Conservation (phyloP, 345 rosid genomes). For the Iberis pinnata region DNA sequence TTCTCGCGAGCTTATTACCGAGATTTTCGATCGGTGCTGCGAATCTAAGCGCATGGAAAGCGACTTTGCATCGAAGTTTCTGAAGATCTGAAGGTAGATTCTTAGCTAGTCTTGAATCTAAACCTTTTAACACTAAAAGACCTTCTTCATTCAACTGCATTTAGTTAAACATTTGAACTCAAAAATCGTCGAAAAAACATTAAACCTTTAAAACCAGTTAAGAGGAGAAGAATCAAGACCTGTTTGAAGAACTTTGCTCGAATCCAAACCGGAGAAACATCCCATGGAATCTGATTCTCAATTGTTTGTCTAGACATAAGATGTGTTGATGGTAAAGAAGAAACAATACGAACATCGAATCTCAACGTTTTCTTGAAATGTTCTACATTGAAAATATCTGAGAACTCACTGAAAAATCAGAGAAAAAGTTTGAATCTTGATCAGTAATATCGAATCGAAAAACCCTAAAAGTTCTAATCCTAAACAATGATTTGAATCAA, state of each 20-base stretch:
- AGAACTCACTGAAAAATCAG: slow-evolving; percentile 65
- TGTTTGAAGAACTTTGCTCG: slow-evolving; percentile 45
- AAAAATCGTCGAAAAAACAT: too few species aligned
- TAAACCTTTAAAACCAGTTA: too few species aligned
- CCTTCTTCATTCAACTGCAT: slow-evolving; percentile 87
- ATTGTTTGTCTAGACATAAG: slow-evolving; percentile 78
- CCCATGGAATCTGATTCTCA: slow-evolving; percentile 66
- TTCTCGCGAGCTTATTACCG: slow-evolving; percentile 68
- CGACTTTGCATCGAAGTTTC: slow-evolving; percentile 93
- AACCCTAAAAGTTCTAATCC: too few species aligned
- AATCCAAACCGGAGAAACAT: slow-evolving; percentile 86
- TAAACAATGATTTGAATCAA: too few species aligned
- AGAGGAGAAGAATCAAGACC: too few species aligned
- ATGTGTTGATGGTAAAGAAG: slow-evolving; percentile 71
- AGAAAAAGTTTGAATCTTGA: too few species aligned
- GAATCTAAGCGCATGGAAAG: slow-evolving; percentile 74
- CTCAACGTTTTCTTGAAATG: slow-evolving; percentile 75
- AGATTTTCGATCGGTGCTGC: slow-evolving; percentile 61
- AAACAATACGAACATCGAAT: slow-evolving; percentile 80
- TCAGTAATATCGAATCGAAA: too few species aligned
- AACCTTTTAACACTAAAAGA: slow-evolving; percentile 74
- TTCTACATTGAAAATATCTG: slow-evolving; percentile 89
- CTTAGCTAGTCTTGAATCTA: slow-evolving; percentile 91
- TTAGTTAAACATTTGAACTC: too few species aligned
- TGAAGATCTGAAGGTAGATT: slow-evolving; percentile 92